These are phyloP conservation scores for Termitomyces sp. DNA, from an alignment of 768 basidiomycete species.

Conservation along the genomic window DNA sequence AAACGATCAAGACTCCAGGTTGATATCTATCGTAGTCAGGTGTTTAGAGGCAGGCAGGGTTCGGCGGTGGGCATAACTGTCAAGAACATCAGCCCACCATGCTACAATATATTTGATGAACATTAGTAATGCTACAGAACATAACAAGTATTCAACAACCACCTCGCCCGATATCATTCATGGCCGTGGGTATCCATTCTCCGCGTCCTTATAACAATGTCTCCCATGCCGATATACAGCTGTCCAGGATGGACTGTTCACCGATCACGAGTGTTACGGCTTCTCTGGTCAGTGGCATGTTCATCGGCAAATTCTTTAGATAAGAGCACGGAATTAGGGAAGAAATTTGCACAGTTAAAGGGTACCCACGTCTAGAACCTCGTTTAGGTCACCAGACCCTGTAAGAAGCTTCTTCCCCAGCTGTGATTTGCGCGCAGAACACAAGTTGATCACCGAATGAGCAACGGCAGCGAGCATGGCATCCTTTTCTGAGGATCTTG, in stretches of 20 bases:
- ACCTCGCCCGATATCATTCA: background rate
- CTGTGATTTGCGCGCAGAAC: constrained; percentile 21
- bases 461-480: constrained; percentile 10
- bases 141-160: background rate
- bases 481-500: background rate
- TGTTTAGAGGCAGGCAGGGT: background rate
- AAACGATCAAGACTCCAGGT: background rate
- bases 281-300: constrained; percentile 33
- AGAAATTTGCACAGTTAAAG: background rate
- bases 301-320: constrained; percentile 30
- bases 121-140: background rate
- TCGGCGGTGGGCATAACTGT: background rate
- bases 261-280: constrained; percentile 42
- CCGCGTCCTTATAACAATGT: background rate
- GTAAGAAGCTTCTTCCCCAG: constrained; percentile 20
- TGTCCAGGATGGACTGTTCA: constrained; percentile 48
- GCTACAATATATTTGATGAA: background rate
- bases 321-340: background rate
- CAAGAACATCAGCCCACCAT: background rate
- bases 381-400: constrained; percentile 23
- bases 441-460: constrained; percentile 23
- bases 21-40: background rate
- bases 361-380: constrained; percentile 30
- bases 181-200: background rate
- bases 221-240: constrained; percentile 42